phyloP scores from a whole-genome alignment of 129 eudicot species.

The Heracleum sosnowskyi region DNA sequence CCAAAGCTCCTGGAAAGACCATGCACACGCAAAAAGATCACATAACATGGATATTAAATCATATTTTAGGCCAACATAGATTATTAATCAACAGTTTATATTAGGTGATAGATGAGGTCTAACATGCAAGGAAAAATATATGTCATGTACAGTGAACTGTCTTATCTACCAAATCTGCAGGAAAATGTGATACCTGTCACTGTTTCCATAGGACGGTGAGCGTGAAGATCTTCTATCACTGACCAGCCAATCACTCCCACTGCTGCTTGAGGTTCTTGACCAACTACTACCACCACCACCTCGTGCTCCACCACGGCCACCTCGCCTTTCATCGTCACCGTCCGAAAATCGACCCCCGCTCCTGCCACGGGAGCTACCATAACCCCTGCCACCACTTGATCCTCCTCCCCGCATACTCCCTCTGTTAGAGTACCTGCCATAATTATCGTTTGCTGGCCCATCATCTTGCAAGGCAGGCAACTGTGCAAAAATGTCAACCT shows the following conservation, averaged over 20 bases:
- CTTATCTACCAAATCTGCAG: not conserved
- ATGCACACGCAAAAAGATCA: not conserved
- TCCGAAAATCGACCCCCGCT: slow-evolving; percentile 38
- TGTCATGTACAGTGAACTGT: not conserved
- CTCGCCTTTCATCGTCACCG: slow-evolving; percentile 43
- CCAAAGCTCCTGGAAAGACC: slow-evolving; percentile 46
- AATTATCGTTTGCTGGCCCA: slow-evolving; percentile 73
- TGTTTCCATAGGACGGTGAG: slow-evolving; percentile 52
- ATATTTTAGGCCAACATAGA: not conserved
- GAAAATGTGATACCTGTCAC: slow-evolving; percentile 40
- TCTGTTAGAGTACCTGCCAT: slow-evolving; percentile 73
- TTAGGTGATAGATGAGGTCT: not conserved
- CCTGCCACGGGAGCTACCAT: slow-evolving; percentile 44
- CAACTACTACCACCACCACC: slow-evolving; percentile 38
- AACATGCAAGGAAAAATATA: not conserved
- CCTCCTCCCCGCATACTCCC: slow-evolving; percentile 69
- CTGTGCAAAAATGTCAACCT: slow-evolving; percentile 35
- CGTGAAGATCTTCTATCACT: slow-evolving; percentile 58
- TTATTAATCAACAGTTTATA: not conserved
- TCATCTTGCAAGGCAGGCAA: slow-evolving; percentile 90
- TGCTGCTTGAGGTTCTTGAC: slow-evolving; percentile 45
- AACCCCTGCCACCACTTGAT: slow-evolving; percentile 39
- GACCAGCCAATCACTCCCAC: slow-evolving; percentile 76
- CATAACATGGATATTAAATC: not conserved
- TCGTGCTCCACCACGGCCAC: slow-evolving; percentile 30